These are phyloP conservation scores for Trametes meyenii DNA, from an alignment of 768 basidiomycete genomes.

Conservation along the genomic window DNA sequence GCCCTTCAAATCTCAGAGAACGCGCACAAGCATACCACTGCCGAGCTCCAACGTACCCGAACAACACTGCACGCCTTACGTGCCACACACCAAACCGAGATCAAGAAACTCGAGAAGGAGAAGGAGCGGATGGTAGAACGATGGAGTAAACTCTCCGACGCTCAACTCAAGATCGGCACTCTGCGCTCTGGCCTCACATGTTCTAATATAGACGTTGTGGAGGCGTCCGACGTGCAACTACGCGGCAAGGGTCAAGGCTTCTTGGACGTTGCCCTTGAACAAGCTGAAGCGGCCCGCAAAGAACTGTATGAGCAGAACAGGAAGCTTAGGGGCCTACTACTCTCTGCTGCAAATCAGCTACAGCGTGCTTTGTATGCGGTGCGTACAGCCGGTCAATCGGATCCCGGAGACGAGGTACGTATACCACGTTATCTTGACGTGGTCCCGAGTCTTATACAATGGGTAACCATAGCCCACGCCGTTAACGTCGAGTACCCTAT, in stretches of 20 bases:
- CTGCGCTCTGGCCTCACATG: slow-evolving; percentile 46
- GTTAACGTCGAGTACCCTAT: slow-evolving; percentile 28
- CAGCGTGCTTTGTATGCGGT: slow-evolving; percentile 56
- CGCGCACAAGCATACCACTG: slow-evolving; percentile 69
- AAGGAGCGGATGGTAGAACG: slow-evolving; percentile 73
- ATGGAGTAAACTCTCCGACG: slow-evolving; percentile 72
- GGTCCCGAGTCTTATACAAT: slow-evolving; percentile 38
- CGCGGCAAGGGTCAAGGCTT: slow-evolving; percentile 55
- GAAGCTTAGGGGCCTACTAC: slow-evolving; percentile 57
- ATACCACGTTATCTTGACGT: background rate
- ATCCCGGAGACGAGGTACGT: slow-evolving; percentile 53
- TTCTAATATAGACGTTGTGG: slow-evolving; percentile 33
- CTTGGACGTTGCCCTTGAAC: slow-evolving; percentile 68
- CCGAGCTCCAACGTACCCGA: slow-evolving; percentile 74
- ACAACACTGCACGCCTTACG: slow-evolving; percentile 69
- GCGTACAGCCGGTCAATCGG: slow-evolving; percentile 38
- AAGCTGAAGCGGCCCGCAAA: slow-evolving; percentile 68
- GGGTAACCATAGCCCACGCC: slow-evolving; percentile 31
- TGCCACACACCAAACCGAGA: slow-evolving; percentile 65
- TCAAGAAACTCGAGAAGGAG: slow-evolving; percentile 84
- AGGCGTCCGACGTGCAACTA: slow-evolving; percentile 40
- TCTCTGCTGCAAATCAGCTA: slow-evolving; percentile 67
- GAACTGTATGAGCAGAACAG: slow-evolving; percentile 68
- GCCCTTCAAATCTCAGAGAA: slow-evolving; percentile 60
- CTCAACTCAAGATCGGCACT: slow-evolving; percentile 59